Evolutionary conservation across 805 yeast species (phyloP).

Genomic region (Sporopachydermia quercuum): DNA sequence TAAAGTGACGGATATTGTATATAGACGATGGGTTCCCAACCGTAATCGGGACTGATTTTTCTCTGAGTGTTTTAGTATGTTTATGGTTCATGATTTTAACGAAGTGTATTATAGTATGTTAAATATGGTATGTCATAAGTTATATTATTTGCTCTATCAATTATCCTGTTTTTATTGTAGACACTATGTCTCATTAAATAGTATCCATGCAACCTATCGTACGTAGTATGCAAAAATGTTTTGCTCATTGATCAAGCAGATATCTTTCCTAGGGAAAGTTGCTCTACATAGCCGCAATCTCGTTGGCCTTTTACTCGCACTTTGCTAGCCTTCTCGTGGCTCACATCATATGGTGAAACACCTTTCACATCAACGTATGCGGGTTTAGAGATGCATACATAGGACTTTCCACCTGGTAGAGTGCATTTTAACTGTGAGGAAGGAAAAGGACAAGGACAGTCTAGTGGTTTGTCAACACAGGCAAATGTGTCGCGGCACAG

Average conservation of each 20-base stretch:
- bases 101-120: no score
- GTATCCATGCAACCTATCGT: no score
- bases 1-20: conserved; percentile 48
- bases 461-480: conserved; percentile 55
- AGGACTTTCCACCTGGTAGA: conserved; percentile 49
- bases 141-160: no score
- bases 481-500: conserved; percentile 71
- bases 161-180: no score
- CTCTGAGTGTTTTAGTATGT: conserved; percentile 15
- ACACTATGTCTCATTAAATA: no score
- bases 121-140: no score
- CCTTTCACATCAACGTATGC: conserved; percentile 27
- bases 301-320: background rate
- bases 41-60: conserved; percentile 57
- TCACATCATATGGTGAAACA: conserved; percentile 15
- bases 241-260: no score
- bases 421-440: conserved; percentile 71
- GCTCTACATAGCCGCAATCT: background rate
- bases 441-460: conserved; percentile 88
- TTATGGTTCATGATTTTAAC: no score
- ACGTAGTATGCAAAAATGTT: no score
- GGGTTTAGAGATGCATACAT: conserved; percentile 76
- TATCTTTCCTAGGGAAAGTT: background rate
- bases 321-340: conserved; percentile 15
- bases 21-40: conserved; percentile 77